Conservation (phyloP, 306 rosid genomes). For the Echinosophora koreensis region DNA sequence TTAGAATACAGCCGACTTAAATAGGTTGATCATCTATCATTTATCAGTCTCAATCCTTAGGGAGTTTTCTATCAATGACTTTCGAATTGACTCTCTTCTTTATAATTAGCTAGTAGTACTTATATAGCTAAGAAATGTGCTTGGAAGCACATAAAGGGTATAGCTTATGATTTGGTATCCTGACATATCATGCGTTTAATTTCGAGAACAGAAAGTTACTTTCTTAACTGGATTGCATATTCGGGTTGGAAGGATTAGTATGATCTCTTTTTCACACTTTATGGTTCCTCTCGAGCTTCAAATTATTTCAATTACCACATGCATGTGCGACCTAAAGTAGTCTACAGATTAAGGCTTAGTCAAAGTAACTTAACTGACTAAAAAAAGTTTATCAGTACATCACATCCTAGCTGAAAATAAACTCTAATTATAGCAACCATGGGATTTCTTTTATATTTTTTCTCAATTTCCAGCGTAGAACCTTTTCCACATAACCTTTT, state of each 20-base stretch:
- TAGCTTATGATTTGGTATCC: not conserved
- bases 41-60: too few species aligned
- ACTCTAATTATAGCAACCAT: constrained; percentile 12
- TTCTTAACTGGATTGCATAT: not conserved
- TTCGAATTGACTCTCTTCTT: not conserved
- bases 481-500: not conserved
- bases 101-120: not conserved
- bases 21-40: too few species aligned
- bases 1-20: too few species aligned
- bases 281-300: constrained; percentile 1
- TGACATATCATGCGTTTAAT: not conserved
- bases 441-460: not conserved
- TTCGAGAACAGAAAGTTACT: constrained; percentile 3
- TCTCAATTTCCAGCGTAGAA: not conserved
- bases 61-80: not conserved
- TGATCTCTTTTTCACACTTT: constrained; percentile 16
- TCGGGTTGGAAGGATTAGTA: not conserved
- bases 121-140: not conserved
- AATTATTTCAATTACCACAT: constrained; percentile 23
- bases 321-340: constrained; percentile 42
- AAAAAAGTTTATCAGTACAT: not conserved
- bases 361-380: constrained; percentile 11
- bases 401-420: constrained; percentile 4
- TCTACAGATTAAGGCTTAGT: constrained; percentile 21
- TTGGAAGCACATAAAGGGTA: not conserved